Percentiles rank a stretch among this genome's conserved stretches.
phyloP scores from a whole-genome alignment of 108 stramenopile species.

The Cyclotella atomus region DNA sequence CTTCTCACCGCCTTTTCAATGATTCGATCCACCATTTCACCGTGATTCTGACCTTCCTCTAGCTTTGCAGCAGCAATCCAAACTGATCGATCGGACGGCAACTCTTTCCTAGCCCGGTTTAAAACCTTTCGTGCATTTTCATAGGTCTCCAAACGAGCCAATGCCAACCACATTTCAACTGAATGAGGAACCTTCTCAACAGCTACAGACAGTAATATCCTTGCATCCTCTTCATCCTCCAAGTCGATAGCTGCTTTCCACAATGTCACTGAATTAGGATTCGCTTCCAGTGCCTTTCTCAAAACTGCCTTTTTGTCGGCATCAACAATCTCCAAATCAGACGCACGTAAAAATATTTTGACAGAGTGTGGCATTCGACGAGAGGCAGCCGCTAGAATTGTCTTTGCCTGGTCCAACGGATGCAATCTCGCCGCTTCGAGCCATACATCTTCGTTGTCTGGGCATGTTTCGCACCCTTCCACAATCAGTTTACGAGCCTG shows the following conservation, averaged over 20 bases:
- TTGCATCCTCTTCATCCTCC: constrained; percentile 95
- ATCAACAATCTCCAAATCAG: constrained; percentile 79
- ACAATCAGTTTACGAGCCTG: constrained; percentile 96
- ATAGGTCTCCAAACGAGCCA: constrained; percentile 97
- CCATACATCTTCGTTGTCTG: constrained; percentile 96
- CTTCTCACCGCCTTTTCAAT: constrained; percentile 80
- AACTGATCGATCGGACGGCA: constrained; percentile 91
- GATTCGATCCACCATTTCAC: constrained; percentile 76
- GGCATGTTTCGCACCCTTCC: constrained; percentile 95
- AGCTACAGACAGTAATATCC: constrained; percentile 89
- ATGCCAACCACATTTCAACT: constrained; percentile 97
- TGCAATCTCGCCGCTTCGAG: constrained; percentile 97
- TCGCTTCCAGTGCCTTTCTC: constrained; percentile 92
- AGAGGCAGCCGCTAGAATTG: constrained; percentile 87
- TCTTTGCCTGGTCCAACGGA: constrained; percentile 83
- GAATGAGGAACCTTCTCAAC: constrained; percentile 96
- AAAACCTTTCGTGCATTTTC: constrained; percentile 95
- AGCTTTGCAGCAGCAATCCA: constrained; percentile 98
- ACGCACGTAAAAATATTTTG: constrained; percentile 80
- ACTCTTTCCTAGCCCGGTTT: constrained; percentile 91
- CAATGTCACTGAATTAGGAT: constrained; percentile 90
- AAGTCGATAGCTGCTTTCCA: constrained; percentile 98
- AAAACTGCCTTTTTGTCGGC: constrained; percentile 92
- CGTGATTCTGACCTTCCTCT: constrained; percentile 94
- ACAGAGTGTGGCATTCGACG: constrained; percentile 70